Conservation (phyloP, 2,329 filamentous ascomycete species). For the Penicillium hordei region DNA sequence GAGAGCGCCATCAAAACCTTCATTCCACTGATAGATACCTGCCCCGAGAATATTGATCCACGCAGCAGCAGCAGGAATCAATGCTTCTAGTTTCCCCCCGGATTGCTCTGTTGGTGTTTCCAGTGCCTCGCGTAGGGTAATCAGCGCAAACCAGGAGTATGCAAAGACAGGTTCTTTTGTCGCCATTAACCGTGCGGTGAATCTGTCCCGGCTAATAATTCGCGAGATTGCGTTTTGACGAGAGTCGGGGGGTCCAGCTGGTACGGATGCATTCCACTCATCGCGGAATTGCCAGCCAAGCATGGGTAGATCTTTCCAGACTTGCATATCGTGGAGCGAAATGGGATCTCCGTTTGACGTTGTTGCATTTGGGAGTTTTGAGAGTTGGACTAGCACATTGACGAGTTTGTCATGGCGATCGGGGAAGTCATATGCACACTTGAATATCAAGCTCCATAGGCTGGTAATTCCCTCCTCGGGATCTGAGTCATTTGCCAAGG, state of each 20-base stretch:
- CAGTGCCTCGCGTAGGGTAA: background rate
- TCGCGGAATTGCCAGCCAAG: conserved; percentile 14
- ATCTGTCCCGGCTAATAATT: conserved; percentile 2
- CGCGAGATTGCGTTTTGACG: background rate
- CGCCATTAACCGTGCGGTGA: background rate
- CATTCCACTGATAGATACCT: background rate
- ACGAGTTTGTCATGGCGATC: background rate
- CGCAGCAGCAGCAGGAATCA: conserved; percentile 1
- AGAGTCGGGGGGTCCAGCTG: background rate
- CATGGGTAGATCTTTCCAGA: conserved; percentile 15
- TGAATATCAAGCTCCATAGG: conserved; percentile 4
- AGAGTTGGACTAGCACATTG: background rate
- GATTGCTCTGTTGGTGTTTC: background rate
- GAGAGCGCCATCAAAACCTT: background rate
- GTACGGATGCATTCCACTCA: conserved; percentile 12
- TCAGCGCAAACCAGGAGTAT: conserved; percentile 4
- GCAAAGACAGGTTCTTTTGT: background rate
- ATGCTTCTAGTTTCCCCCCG: background rate
- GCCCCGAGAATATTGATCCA: background rate
- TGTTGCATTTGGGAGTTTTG: conserved; percentile 1
- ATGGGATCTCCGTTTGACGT: background rate
- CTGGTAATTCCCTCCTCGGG: background rate
- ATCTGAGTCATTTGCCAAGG: background rate
- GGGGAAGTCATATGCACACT: conserved; percentile 1
- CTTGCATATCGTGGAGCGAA: conserved; percentile 4